phyloP scores from a whole-genome alignment of 2,329 filamentous ascomycete species.

The Colletotrichum tanaceti region DNA sequence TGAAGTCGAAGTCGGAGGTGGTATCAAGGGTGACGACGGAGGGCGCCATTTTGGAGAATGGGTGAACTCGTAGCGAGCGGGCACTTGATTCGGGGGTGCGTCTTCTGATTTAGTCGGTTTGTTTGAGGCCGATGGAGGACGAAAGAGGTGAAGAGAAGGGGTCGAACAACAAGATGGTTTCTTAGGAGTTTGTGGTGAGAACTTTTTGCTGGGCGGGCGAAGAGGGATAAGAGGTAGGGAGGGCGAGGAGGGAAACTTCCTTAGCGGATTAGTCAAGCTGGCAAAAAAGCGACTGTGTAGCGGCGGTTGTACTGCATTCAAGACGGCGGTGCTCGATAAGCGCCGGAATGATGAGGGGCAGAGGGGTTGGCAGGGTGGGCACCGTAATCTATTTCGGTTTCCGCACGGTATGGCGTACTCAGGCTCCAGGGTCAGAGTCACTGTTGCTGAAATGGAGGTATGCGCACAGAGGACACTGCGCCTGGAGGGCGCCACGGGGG shows the following conservation, averaged over 20 bases:
- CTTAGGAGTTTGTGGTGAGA: not conserved
- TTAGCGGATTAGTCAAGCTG: constrained; percentile 35
- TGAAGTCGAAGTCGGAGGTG: constrained; percentile 63
- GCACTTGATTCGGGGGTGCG: not conserved
- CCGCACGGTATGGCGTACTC: constrained; percentile 34
- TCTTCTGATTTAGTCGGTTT: not conserved
- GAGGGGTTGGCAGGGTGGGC: constrained; percentile 40
- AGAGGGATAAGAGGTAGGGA: not conserved
- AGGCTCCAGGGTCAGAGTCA: too few species aligned
- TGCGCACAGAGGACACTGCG: too few species aligned
- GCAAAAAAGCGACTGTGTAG: constrained; percentile 28
- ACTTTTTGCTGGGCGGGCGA: constrained; percentile 18
- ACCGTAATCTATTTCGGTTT: constrained; percentile 22
- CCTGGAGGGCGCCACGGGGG: too few species aligned
- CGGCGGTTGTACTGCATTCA: constrained; percentile 29
- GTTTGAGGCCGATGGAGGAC: not conserved
- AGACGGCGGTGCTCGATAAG: constrained; percentile 34
- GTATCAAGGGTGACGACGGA: constrained; percentile 66
- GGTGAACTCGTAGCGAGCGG: constrained; percentile 1
- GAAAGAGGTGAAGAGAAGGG: not conserved
- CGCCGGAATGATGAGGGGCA: constrained; percentile 38
- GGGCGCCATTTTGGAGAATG: constrained; percentile 59
- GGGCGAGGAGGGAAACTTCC: constrained; percentile 18
- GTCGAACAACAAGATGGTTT: not conserved
- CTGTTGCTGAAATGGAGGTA: too few species aligned